These are phyloP conservation scores for Xylariaceae sp. DNA, from an alignment of 2,329 filamentous ascomycete species.

Conservation along the genomic window DNA sequence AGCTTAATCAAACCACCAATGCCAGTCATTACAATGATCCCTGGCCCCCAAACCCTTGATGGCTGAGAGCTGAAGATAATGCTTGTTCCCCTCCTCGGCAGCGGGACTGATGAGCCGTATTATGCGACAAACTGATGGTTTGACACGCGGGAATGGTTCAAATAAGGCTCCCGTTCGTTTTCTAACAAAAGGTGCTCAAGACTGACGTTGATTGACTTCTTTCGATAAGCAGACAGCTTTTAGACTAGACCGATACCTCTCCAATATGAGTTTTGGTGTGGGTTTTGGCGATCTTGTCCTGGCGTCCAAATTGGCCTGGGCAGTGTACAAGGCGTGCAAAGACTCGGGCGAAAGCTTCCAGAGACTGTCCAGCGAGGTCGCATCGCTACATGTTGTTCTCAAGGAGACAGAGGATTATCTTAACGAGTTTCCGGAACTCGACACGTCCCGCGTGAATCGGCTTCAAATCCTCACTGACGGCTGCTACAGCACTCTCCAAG, in stretches of 20 bases:
- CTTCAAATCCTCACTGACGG: constrained; percentile 30
- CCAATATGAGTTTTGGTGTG: constrained; percentile 28
- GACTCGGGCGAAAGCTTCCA: constrained; percentile 38
- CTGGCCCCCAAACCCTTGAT: too few species aligned
- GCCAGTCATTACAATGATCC: too few species aligned
- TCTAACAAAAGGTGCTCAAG: too few species aligned
- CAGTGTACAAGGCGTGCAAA: constrained; percentile 38
- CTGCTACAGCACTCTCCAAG: constrained; percentile 29
- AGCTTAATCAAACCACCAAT: too few species aligned
- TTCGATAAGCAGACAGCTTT: neutral
- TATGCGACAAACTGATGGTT: too few species aligned
- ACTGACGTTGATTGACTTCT: too few species aligned
- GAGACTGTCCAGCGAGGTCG: constrained; percentile 34
- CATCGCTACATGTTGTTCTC: constrained; percentile 37
- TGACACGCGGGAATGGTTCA: too few species aligned
- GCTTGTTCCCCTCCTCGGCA: too few species aligned
- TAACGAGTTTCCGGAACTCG: constrained; percentile 28
- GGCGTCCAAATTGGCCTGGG: constrained; percentile 32
- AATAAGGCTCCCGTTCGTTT: too few species aligned
- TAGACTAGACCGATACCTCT: neutral
- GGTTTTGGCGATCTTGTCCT: constrained; percentile 31
- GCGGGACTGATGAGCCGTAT: too few species aligned
- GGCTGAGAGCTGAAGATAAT: too few species aligned
- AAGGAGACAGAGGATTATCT: constrained; percentile 38
- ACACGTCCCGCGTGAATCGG: constrained; percentile 28